A percentile compares a stretch with the other conserved stretches of the same genome.
phyloP scores from a whole-genome alignment of 345 rosid genomes.

The Isatis tinctoria region DNA sequence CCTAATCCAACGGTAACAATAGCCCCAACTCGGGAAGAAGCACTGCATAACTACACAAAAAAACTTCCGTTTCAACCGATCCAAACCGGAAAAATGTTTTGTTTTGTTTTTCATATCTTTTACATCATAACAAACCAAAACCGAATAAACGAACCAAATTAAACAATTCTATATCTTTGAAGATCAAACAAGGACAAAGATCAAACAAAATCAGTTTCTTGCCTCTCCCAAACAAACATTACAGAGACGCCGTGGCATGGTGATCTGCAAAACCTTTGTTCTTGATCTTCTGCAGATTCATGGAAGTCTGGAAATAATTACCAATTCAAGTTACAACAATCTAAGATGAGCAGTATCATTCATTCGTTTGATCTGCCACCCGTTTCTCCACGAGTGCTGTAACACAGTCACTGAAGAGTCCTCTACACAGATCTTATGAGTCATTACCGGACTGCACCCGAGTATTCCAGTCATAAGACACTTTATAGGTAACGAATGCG shows the following conservation, averaged over 20 bases:
- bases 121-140: background rate
- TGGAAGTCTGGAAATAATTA: conserved; percentile 4
- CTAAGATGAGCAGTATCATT: conserved; percentile 89
- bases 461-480: conserved; percentile 83
- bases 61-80: background rate
- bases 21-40: background rate
- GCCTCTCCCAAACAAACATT: conserved; percentile 4
- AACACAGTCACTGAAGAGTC: conserved; percentile 90
- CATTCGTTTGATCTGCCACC: conserved; percentile 89
- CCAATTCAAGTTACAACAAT: conserved; percentile 52
- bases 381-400: conserved; percentile 76
- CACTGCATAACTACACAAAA: background rate
- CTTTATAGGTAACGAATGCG: conserved; percentile 77
- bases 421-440: conserved; percentile 68
- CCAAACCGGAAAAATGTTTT: background rate
- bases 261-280: conserved; percentile 13
- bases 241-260: conserved; percentile 9
- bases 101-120: background rate
- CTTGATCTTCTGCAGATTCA: conserved; percentile 14
- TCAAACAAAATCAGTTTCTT: conserved; percentile 18
- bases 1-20: background rate
- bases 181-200: conserved; percentile 13
- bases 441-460: conserved; percentile 75
- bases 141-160: background rate
- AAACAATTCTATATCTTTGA: too few relatives aligned